phyloP scores from a whole-genome alignment of 2,329 filamentous ascomycete genomes.

The Karstenula rhodostoma region DNA sequence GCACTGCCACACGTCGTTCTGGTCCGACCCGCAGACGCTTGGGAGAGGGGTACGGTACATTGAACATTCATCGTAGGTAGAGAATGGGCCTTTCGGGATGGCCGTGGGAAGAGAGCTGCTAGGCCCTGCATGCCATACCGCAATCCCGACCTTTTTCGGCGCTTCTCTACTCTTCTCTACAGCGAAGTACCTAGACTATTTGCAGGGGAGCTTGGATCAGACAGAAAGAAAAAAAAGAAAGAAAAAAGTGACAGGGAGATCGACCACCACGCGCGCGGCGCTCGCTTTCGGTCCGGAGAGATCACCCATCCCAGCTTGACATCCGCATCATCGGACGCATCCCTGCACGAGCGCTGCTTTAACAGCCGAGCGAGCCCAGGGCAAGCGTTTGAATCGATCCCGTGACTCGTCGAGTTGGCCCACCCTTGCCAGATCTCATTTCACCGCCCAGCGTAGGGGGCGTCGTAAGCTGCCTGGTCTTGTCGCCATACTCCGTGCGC shows the following conservation, averaged over 20 bases:
- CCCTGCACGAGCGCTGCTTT: slow-evolving; percentile 6
- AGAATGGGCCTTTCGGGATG: neutral
- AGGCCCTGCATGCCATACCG: neutral
- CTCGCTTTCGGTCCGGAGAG: slow-evolving; percentile 11
- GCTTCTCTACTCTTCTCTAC: no score
- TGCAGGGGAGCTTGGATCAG: no score
- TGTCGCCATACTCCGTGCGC: neutral
- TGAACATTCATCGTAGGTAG: no score
- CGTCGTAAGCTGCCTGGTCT: slow-evolving; percentile 7
- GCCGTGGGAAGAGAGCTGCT: neutral
- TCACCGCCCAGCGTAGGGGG: neutral
- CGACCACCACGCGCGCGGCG: neutral
- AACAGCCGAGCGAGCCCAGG: slow-evolving; percentile 5
- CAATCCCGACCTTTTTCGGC: neutral
- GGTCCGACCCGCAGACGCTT: slow-evolving; percentile 11
- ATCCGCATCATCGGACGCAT: slow-evolving; percentile 14
- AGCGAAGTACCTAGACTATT: neutral
- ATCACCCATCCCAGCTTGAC: slow-evolving; percentile 18
- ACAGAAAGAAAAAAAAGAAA: no score
- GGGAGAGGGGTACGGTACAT: slow-evolving; percentile 4
- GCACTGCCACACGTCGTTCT: slow-evolving; percentile 23
- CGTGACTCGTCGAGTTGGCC: slow-evolving; percentile 8
- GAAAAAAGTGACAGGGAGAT: neutral
- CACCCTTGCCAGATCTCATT: slow-evolving; percentile 9
- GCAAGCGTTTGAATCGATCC: slow-evolving; percentile 13